Conservation (phyloP, 306 rosid genomes). For the Adenanthera pavonina region DNA sequence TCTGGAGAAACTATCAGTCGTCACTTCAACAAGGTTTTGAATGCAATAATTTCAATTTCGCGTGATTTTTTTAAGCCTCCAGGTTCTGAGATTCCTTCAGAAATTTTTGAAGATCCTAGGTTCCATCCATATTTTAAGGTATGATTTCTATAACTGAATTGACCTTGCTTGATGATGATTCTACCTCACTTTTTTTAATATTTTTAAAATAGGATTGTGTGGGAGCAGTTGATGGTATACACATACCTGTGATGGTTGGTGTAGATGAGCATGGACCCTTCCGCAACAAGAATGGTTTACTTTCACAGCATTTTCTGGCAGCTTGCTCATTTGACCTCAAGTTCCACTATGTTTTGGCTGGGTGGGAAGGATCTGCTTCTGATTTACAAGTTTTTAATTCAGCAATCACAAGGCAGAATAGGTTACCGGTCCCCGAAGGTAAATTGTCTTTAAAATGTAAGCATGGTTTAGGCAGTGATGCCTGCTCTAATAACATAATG, state of each 20-base stretch:
- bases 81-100: slow-evolving; percentile 56
- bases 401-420: slow-evolving; percentile 76
- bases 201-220: slow-evolving; percentile 71
- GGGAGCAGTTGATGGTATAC: slow-evolving; percentile 81
- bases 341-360: slow-evolving; percentile 90
- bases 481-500: background rate
- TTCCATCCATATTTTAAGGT: slow-evolving; percentile 92
- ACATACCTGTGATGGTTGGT: slow-evolving; percentile 87
- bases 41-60: slow-evolving; percentile 79
- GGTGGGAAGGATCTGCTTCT: slow-evolving; percentile 97
- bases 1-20: slow-evolving; percentile 96
- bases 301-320: slow-evolving; percentile 79
- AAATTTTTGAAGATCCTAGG: slow-evolving; percentile 70
- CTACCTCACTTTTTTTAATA: slow-evolving; percentile 34
- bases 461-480: slow-evolving; percentile 24
- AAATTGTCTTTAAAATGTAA: slow-evolving; percentile 30
- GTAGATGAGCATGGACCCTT: slow-evolving; percentile 96
- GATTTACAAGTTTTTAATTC: slow-evolving; percentile 85
- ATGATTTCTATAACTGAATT: slow-evolving; percentile 27
- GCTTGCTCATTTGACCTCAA: slow-evolving; percentile 93
- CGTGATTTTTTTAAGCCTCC: slow-evolving; percentile 79
- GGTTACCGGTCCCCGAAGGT: slow-evolving; percentile 82
- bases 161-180: slow-evolving; percentile 31
- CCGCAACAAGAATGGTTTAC: slow-evolving; percentile 85
- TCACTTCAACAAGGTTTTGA: slow-evolving; percentile 88